A percentile compares a stretch with the other conserved stretches of the same genome.
Evolutionary conservation across 768 basidiomycete genomes (phyloP).

Genomic region (Phylloporus scabripes): DNA sequence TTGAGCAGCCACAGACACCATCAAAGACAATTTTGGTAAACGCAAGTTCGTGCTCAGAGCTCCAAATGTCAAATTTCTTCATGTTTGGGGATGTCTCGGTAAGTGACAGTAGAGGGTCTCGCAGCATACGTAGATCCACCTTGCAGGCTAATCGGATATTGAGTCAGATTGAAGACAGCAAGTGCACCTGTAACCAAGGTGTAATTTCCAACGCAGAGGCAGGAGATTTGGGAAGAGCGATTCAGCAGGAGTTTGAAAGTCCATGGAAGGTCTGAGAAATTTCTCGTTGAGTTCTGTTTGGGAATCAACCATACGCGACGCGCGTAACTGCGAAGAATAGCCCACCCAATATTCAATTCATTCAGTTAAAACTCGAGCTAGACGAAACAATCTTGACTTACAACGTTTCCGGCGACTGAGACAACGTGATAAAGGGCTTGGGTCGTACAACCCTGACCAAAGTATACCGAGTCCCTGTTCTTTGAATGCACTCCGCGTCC

Average conservation of each 20-base stretch:
- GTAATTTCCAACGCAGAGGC: no score
- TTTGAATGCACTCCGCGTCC: no score
- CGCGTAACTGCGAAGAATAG: slow-evolving; percentile 1
- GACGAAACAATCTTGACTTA: background rate
- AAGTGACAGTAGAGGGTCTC: background rate
- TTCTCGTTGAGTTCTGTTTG: background rate
- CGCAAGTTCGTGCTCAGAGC: background rate
- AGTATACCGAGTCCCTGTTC: slow-evolving; percentile 2
- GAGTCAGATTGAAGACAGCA: background rate
- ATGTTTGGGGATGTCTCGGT: background rate
- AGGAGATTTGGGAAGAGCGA: no score
- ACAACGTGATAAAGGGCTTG: background rate
- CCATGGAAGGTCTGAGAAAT: background rate
- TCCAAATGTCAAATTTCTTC: background rate
- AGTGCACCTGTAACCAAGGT: background rate
- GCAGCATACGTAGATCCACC: background rate
- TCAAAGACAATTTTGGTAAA: background rate
- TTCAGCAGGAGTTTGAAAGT: no score
- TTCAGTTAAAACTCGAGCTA: background rate
- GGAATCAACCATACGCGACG: background rate
- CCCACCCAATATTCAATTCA: no score
- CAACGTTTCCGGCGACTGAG: background rate
- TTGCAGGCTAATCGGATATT: background rate
- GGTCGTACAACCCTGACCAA: slow-evolving; percentile 2
- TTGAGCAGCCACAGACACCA: slow-evolving; percentile 3